These are phyloP conservation scores for Solanum hybrid DNA, from an alignment of 305 asterid genomes.

Conservation along the genomic window DNA sequence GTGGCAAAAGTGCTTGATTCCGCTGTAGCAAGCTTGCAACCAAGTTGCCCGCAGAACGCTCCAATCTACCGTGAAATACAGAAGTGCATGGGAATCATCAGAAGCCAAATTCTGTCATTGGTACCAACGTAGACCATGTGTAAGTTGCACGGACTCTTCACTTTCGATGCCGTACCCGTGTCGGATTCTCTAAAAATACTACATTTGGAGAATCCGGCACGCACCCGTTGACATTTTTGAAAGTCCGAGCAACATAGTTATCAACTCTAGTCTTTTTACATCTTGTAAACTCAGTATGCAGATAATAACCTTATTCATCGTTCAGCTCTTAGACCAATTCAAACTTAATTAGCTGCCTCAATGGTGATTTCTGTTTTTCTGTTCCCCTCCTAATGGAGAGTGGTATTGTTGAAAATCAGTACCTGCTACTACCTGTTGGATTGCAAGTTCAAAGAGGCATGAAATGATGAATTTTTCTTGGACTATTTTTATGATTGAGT, in stretches of 20 bases:
- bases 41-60: slow-evolving; percentile 58
- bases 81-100: slow-evolving; percentile 87
- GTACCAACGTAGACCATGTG: slow-evolving; percentile 54
- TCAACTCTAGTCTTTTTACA: background rate
- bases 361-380: background rate
- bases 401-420: background rate
- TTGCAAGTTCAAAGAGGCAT: background rate
- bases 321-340: background rate
- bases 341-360: background rate
- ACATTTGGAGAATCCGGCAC: background rate
- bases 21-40: slow-evolving; percentile 73
- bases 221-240: background rate
- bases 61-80: slow-evolving; percentile 73
- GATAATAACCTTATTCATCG: background rate
- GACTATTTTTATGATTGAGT: background rate
- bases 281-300: background rate
- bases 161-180: rapidly evolving
- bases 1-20: slow-evolving; percentile 87
- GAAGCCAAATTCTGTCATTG: slow-evolving; percentile 84
- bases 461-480: background rate
- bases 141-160: background rate
- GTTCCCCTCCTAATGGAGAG: background rate
- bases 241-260: background rate
- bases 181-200: background rate
- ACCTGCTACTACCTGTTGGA: background rate